phyloP scores from a whole-genome alignment of 352 stramenopile genomes.

The Thalassiosira gravida region DNA sequence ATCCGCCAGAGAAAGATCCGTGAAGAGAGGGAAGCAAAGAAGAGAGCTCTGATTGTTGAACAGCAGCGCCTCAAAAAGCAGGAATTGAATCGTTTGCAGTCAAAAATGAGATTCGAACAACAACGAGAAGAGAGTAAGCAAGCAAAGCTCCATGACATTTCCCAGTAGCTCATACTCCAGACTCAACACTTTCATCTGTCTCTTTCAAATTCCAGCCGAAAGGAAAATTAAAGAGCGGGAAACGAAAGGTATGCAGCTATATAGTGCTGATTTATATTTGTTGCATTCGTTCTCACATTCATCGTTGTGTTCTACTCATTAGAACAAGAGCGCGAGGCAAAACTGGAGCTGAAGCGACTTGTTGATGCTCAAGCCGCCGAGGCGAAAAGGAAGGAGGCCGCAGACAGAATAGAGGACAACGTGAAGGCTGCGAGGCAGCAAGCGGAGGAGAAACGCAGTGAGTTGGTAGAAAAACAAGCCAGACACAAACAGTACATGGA shows the following conservation, averaged over 20 bases:
- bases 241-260: slow-evolving; percentile 28
- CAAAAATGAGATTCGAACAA: slow-evolving; percentile 32
- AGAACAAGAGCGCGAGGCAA: slow-evolving; percentile 37
- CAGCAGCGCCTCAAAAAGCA: slow-evolving; percentile 30
- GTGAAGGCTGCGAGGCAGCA: slow-evolving; percentile 10
- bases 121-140: slow-evolving; percentile 43
- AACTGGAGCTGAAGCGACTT: slow-evolving; percentile 51
- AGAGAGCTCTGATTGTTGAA: slow-evolving; percentile 23
- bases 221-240: slow-evolving; percentile 39
- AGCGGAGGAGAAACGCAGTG: slow-evolving; percentile 19
- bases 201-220: too few relatives aligned
- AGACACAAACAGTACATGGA: slow-evolving; percentile 36
- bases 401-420: slow-evolving; percentile 34
- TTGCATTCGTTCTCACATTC: not conserved
- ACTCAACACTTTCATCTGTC: too few relatives aligned
- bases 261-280: not conserved
- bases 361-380: slow-evolving; percentile 49
- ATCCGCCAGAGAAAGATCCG: slow-evolving; percentile 23
- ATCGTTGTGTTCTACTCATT: slow-evolving; percentile 4
- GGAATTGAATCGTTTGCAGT: slow-evolving; percentile 23
- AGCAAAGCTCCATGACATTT: too few relatives aligned
- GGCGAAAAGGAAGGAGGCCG: slow-evolving; percentile 31
- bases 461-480: slow-evolving; percentile 32
- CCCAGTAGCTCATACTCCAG: too few relatives aligned
- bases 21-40: slow-evolving; percentile 39